A percentile compares a stretch with the other conserved stretches of the same genome.
Conservation (phyloP, 495 filamentous ascomycete species). For the Talaromyces nanjingensis region DNA sequence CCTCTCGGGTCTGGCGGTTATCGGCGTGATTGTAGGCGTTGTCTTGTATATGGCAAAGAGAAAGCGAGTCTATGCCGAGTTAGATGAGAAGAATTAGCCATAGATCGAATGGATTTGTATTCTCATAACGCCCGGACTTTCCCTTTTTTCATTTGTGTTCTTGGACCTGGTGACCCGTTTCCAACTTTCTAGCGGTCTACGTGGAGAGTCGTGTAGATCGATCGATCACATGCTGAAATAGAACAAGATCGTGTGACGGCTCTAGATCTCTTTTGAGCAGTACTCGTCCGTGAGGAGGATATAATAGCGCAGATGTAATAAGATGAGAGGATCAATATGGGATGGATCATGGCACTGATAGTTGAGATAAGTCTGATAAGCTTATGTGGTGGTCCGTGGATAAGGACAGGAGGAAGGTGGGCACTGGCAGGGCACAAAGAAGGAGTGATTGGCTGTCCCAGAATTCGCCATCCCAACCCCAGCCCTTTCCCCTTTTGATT, state of each 20-base stretch:
- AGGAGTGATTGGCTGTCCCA: background rate
- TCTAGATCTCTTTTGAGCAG: background rate
- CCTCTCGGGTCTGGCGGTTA: background rate
- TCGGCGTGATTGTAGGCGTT: background rate
- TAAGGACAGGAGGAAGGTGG: background rate
- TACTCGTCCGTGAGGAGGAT: background rate
- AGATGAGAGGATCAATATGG: background rate
- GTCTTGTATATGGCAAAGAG: slow-evolving; percentile 8
- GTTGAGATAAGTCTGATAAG: background rate
- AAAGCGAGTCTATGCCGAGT: slow-evolving; percentile 9
- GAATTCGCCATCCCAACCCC: background rate
- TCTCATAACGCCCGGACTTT: background rate
- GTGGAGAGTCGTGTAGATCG: background rate
- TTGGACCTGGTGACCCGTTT: background rate
- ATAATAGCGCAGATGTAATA: background rate
- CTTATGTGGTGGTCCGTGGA: background rate
- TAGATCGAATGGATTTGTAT: background rate
- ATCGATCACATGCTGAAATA: background rate
- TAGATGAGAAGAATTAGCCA: slow-evolving; percentile 12
- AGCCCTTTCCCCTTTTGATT: background rate
- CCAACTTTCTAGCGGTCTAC: background rate
- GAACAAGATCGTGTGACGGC: background rate
- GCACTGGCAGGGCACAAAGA: background rate
- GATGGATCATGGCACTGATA: background rate
- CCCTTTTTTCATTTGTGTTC: background rate